Base-by-base conservation (phyloP, 1,284 basidiomycete species). In the Rhodotorula sp. region DNA sequence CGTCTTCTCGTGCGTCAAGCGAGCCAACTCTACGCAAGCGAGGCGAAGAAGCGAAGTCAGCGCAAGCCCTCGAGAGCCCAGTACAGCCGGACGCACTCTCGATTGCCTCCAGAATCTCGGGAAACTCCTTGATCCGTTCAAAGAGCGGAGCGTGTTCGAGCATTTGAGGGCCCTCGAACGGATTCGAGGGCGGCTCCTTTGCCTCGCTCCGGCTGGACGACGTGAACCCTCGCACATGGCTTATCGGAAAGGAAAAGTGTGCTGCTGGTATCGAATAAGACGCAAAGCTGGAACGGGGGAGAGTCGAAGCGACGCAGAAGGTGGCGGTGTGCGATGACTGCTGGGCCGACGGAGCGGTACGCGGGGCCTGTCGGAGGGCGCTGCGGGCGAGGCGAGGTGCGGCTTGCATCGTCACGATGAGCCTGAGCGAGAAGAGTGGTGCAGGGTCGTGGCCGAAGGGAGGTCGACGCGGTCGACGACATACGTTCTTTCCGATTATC, bases 1-100 rank as follows among this genome's bases (percentile, higher is more conserved):
- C 6, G 73, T 74, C 61, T 74, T 74, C 22, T 59, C 44, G 24
- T 64, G 55, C 29, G 64, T 62, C 9, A 74, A 6, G 34, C 51
- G 46, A 0, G 71, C 68, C 56, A 74, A 65, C 46, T 59, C 63
- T 66, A 51, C 49, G 20, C 39, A 5, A 6, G 51, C 32, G 32
- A 46, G 55, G 4, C 10, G 5, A 5, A 6, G 24, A 22, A 48
- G 36, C 8, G 15, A 22, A 11, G 30, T 32, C 6, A 47, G 57
- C 10, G 48, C 10, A 44, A 17, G 8, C 20, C 47, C 13, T 24
- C 17, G 62, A 48, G 46, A 46, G n/a, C 17, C 34, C 5, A 13
- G 47, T 32, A 48, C 34, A 39, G 55, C 19, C 7, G 32, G 3
- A 59, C 63, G 56, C 54, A 69, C 68, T 47, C 53, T 72, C 55